Conservation (phyloP, 179 eudicot species). For the Dionaea muscipula region DNA sequence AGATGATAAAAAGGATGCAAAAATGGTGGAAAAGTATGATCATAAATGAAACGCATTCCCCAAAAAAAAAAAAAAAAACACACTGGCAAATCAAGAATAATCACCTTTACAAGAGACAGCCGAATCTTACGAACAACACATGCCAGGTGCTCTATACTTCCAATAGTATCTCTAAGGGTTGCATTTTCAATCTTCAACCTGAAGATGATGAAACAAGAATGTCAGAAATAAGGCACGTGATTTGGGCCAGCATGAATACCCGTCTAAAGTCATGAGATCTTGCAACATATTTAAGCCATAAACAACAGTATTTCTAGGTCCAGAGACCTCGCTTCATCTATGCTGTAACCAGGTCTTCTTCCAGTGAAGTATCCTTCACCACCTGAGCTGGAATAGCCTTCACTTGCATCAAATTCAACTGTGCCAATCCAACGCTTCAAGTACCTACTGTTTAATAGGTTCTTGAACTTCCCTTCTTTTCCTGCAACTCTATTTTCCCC, state of each 20-base stretch:
- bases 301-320: not conserved
- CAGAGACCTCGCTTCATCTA: constrained; percentile 70
- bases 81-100: not conserved
- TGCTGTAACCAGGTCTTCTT: constrained; percentile 25
- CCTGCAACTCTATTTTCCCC: constrained; percentile 25
- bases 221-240: constrained; percentile 1
- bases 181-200: constrained; percentile 80
- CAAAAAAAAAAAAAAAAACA: too few species aligned
- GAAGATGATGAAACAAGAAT: constrained; percentile 8
- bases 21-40: too few species aligned
- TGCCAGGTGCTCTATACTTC: constrained; percentile 70
- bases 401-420: constrained; percentile 24
- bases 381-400: constrained; percentile 27
- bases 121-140: constrained; percentile 61
- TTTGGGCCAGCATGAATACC: too few species aligned
- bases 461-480: constrained; percentile 60
- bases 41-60: too few species aligned
- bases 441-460: constrained; percentile 48
- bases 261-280: not conserved
- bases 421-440: constrained; percentile 54
- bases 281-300: not conserved
- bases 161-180: constrained; percentile 78
- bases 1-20: too few species aligned
- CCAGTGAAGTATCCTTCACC: constrained; percentile 23
- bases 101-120: constrained; percentile 63